Conservation (phyloP, 1,284 basidiomycete genomes). For the Cutaneotrichosporon sp. region DNA sequence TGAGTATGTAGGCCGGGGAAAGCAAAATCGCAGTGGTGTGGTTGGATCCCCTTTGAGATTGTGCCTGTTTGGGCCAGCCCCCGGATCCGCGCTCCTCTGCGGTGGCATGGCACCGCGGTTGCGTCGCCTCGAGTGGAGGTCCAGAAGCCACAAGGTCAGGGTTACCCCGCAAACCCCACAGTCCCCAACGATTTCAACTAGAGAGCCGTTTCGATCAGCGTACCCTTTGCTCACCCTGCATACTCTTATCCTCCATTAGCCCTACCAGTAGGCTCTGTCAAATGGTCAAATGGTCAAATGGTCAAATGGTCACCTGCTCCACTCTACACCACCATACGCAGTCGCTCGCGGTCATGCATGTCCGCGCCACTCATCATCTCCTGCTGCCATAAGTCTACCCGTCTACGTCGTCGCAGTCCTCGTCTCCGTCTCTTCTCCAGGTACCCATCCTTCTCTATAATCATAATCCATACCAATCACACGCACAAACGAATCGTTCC, state of each 20-base stretch:
- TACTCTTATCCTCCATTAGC: not conserved
- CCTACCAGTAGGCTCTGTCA: not conserved
- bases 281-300: not conserved
- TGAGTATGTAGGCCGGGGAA: too few relatives aligned
- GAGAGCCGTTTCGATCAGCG: not conserved
- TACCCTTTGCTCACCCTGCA: too few relatives aligned
- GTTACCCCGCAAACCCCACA: not conserved
- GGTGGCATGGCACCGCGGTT: too few relatives aligned
- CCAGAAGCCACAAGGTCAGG: not conserved
- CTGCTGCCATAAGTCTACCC: not conserved
- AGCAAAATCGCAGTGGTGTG: too few relatives aligned
- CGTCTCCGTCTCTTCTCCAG: not conserved
- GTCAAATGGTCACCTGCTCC: not conserved
- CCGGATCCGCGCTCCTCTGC: too few relatives aligned
- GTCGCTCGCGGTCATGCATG: constrained; percentile 3
- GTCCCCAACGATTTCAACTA: not conserved
- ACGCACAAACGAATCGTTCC: not conserved
- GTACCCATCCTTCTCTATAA: not conserved
- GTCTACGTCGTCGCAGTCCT: not conserved
- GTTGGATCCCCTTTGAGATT: too few relatives aligned
- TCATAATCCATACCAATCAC: not conserved
- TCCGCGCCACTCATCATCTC: not conserved
- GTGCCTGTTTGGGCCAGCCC: too few relatives aligned
- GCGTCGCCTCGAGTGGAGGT: not conserved
- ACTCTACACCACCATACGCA: not conserved